Base-by-base conservation (phyloP, 2,329 filamentous ascomycete genomes). In the Scytalidium lignicola region DNA sequence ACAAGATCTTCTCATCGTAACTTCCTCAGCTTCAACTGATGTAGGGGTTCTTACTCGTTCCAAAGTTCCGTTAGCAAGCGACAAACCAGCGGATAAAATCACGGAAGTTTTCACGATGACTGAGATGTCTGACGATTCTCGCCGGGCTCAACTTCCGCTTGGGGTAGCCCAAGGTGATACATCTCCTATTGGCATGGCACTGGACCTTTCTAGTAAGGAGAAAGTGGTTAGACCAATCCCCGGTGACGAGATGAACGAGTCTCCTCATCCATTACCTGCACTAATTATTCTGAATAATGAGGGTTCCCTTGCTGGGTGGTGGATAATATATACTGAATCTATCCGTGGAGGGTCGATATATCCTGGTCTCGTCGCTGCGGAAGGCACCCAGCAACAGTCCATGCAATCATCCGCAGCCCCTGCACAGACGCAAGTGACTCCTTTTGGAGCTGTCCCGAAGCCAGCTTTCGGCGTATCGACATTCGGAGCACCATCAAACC, bases 291-390 rank as follows among this genome's bases (percentile, higher is more conserved):
- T 99, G 15, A 97, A 95, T 52, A 85, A 96, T 56, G 89, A 96
- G 61, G 93, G 93, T 55, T 71, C 95, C 9, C 73, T 99, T 15
- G 83, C 82, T 42, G 79, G 83, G 12, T 99, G 92, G 90, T 96
- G 92, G 89, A 70, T 97, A 41, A 79, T 97, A 18, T 96, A 96
- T 69, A 82, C 86, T 29, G 90, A 95, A 40, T 90, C 92, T 2
- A 83, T 99, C 53, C 81, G 85, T 51, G 74, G 85, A 58, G 84
- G 84, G 3, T 82, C 80, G 6, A 79, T 81, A 0, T 97, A 90
- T 65, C 79, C 85, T 39, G 88, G 86, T 3, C 73, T 96, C 55
- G 71, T 76, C 39, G 71, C 69, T 41, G 72, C 71, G 26, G 58
- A 53, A 32, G 56, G 46, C 17, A 41, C 52, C 29, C n/a, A 37